Evolutionary conservation across 2,329 filamentous ascomycete species (phyloP), one percentile per base, ranked within the genome.

Genomic region (Talaromyces sp.): DNA sequence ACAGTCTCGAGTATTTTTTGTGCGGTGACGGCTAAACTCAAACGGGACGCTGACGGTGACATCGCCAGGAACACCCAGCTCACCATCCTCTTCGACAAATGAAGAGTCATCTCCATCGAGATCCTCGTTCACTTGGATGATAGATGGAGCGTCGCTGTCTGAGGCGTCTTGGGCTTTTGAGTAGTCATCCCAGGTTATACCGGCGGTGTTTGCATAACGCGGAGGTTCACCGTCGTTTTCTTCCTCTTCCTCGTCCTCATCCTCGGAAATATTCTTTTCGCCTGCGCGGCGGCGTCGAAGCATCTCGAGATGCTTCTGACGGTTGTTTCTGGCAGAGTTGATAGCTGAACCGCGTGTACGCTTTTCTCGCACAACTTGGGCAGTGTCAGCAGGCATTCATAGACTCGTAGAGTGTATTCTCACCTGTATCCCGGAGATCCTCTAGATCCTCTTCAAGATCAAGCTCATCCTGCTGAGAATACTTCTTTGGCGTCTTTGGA

Each of bases 1-100:
- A 59, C 93, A 86, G 45, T 91, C 87, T 68, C 87, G 88, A 0
- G 89, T 80, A 60, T 89, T 89, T 69, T 88, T 88, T 67, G 88
- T 87, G 0, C 86, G 84, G 64, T 89, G 84, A 3, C 83, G 78
- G 0, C 88, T 90, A 74, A 92, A 92, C 70, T 90, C 81, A 0
- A 93, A 80, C 0, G 91, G 91, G 2, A 92, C 86, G 82, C 81
- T 11, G 81, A 73, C 27, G 13, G 14, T 27, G 47, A 31, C 47
- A 24, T 50, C 47, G 6, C 13, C 22, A 79, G 75, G 1, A 85
- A 85, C 86, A 1, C 87, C 87, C 0, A 90, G 74, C 6, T 87
- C 83, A 16, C 87, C 87, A 27, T 89, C 86, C 54, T 89, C 81
- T 1, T 84, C 80, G 22, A 93, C 83, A 67, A 92, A 92, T 66